These are phyloP conservation scores for Hymenoscyphus fructigenus DNA, from an alignment of 2,329 filamentous ascomycete genomes.

Conservation along the genomic window DNA sequence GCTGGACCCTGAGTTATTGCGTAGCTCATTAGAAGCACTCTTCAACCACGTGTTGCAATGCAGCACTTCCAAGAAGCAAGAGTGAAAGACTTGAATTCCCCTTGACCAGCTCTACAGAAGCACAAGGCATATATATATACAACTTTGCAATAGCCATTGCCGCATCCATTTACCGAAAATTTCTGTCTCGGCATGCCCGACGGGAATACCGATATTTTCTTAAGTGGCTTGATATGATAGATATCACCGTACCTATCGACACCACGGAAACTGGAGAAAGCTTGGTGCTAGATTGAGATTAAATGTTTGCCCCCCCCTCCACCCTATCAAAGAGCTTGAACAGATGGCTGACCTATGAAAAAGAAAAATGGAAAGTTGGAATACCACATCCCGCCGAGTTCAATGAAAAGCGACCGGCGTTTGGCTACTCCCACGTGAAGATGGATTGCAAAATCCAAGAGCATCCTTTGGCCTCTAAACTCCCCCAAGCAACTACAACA, in stretches of 20 bases:
- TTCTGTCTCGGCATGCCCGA: too few species aligned
- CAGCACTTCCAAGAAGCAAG: too few species aligned
- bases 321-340: not conserved
- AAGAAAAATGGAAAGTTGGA: conserved; percentile 38
- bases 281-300: conserved; percentile 45
- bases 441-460: conserved; percentile 41
- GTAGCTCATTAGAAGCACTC: conserved; percentile 39
- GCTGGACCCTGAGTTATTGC: conserved; percentile 42
- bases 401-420: conserved; percentile 40
- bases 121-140: too few species aligned
- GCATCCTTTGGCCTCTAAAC: conserved; percentile 42
- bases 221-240: too few species aligned
- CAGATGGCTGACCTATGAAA: not conserved
- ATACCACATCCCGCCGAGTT: conserved; percentile 42
- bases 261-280: conserved; percentile 46
- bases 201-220: too few species aligned
- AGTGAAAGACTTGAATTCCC: too few species aligned
- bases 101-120: too few species aligned
- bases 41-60: too few species aligned
- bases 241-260: too few species aligned
- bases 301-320: conserved; percentile 36
- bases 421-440: conserved; percentile 42
- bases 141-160: too few species aligned
- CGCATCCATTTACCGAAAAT: too few species aligned
- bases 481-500: conserved; percentile 38